Evolutionary conservation across 192 early-diverging fungal species (phyloP).

Genomic region (Entrophospora sp.): DNA sequence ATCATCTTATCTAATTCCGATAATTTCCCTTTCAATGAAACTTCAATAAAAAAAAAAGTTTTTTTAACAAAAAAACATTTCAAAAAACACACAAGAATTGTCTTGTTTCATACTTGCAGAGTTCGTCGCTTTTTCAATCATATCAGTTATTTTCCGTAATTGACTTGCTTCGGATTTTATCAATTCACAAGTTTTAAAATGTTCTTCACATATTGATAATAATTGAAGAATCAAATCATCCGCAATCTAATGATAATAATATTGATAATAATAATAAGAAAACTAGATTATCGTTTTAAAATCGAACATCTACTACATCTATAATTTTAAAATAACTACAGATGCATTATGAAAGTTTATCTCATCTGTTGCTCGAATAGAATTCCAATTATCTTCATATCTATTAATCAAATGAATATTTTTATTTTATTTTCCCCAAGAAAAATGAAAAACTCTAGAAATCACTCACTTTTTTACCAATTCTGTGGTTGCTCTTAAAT

Average conservation of each 20-base stretch:
- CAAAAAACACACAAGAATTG: background rate
- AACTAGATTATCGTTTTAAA: conserved; percentile 1
- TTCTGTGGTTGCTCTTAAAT: too few species aligned
- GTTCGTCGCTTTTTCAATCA: background rate
- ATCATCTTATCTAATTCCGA: conserved; percentile 16
- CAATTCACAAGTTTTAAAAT: conserved; percentile 14
- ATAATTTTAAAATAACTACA: background rate
- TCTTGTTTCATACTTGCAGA: conserved; percentile 1
- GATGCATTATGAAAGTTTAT: conserved; percentile 14
- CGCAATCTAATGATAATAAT: conserved; percentile 5
- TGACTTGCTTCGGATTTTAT: conserved; percentile 15
- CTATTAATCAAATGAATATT: background rate
- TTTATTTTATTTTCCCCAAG: too few species aligned
- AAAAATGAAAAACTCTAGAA: too few species aligned
- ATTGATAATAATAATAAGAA: background rate
- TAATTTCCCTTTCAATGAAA: conserved; percentile 11
- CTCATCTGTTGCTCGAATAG: conserved; percentile 1
- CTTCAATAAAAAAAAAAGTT: background rate
- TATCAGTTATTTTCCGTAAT: conserved; percentile 8
- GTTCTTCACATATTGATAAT: conserved; percentile 6
- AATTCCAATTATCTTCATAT: conserved; percentile 11
- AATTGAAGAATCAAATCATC: conserved; percentile 2
- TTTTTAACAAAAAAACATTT: background rate
- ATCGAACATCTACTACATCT: background rate
- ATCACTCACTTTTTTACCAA: too few species aligned